Conservation (phyloP, 2,329 filamentous ascomycete species). For the Verruconis gallopava region DNA sequence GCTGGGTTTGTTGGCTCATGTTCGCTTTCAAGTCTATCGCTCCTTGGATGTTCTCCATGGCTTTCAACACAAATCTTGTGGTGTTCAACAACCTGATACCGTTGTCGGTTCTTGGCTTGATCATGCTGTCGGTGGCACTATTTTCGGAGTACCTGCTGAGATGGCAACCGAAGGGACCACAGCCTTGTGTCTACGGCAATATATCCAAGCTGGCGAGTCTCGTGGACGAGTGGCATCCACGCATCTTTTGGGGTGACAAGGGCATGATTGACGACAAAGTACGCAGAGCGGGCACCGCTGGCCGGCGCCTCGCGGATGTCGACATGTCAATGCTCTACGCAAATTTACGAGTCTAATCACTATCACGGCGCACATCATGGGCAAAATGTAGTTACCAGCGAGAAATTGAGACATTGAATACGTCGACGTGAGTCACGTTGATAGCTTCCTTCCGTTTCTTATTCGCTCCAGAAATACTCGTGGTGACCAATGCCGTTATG, state of each 20-base stretch:
- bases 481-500: no score
- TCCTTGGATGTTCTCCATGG: conserved; percentile 5
- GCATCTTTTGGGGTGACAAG: conserved; percentile 9
- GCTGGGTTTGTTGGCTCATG: conserved; percentile 5
- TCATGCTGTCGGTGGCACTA: conserved; percentile 1
- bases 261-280: background rate
- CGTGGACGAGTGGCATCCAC: conserved; percentile 6
- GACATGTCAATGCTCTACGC: conserved; percentile 2
- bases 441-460: no score
- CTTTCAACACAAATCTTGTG: background rate
- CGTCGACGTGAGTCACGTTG: no score
- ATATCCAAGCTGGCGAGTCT: background rate
- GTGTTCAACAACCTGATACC: conserved; percentile 6
- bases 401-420: no score
- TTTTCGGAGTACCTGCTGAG: background rate
- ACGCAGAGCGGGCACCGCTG: conserved; percentile 7
- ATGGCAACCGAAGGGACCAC: conserved; percentile 4
- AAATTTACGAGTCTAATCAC: background rate
- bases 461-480: no score
- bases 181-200: conserved; percentile 6
- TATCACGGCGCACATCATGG: no score
- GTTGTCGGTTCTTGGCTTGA: background rate
- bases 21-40: conserved; percentile 6
- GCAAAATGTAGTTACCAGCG: no score
- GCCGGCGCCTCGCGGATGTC: conserved; percentile 7